Evolutionary conservation across 495 filamentous ascomycete genomes (phyloP).

Genomic region (Penicillium longicatenatum): DNA sequence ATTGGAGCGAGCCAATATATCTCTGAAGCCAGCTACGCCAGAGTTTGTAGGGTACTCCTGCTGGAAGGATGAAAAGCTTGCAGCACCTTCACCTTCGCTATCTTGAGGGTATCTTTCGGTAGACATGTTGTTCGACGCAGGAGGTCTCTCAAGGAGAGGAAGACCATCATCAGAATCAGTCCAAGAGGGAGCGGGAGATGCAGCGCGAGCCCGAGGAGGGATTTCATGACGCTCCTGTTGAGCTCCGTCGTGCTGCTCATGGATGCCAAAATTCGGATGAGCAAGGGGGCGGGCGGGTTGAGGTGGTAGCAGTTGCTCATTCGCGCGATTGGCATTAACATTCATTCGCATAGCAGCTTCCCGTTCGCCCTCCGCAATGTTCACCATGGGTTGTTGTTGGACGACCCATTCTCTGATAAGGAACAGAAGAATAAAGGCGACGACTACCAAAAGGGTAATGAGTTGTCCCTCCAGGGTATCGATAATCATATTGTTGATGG

Average conservation of each 20-base stretch:
- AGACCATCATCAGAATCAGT: conserved; percentile 26
- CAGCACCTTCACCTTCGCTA: not conserved
- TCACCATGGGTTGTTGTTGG: conserved; percentile 85
- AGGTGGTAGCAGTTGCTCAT: conserved; percentile 20
- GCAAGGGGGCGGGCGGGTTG: conserved; percentile 9
- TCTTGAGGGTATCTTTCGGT: not conserved
- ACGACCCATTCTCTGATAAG: conserved; percentile 97
- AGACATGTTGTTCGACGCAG: not conserved
- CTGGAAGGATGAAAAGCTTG: not conserved
- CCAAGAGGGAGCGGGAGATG: conserved; percentile 28
- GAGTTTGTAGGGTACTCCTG: conserved; percentile 5
- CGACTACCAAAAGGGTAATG: conserved; percentile 86
- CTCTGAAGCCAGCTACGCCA: conserved; percentile 48
- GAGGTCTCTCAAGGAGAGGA: conserved; percentile 11
- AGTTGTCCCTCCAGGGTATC: conserved; percentile 88
- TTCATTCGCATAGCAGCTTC: conserved; percentile 45
- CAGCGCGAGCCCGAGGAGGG: conserved; percentile 10
- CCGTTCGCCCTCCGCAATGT: conserved; percentile 55
- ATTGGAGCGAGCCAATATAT: conserved; percentile 54
- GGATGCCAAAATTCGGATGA: not conserved
- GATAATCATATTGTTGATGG: conserved; percentile 78
- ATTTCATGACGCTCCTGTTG: conserved; percentile 22
- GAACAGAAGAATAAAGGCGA: conserved; percentile 92
- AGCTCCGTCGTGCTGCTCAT: conserved; percentile 15
- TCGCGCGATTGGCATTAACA: conserved; percentile 39